Percentiles rank a stretch among this genome's conserved stretches.
Evolutionary conservation across 106 monocot genomes (phyloP).

Genomic region (Cymbidium sinense): DNA sequence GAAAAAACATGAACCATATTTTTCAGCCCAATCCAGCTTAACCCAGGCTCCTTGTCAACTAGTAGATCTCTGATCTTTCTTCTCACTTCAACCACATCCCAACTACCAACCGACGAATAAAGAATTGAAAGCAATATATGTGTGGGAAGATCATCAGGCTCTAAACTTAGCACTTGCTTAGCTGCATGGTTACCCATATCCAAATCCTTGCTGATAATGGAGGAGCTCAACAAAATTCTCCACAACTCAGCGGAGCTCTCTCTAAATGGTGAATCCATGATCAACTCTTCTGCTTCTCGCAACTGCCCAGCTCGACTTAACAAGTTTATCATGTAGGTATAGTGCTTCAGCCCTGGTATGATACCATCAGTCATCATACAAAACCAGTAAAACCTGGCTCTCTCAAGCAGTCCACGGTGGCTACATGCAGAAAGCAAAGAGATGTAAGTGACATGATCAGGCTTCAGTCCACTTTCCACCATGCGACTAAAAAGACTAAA

Average conservation of each 20-base stretch:
- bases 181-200: constrained; percentile 50
- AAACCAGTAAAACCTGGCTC: constrained; percentile 74
- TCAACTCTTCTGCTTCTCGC: constrained; percentile 63
- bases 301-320: constrained; percentile 57
- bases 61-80: constrained; percentile 61
- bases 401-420: constrained; percentile 64
- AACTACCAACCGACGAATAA: constrained; percentile 64
- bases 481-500: constrained; percentile 61
- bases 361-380: constrained; percentile 62
- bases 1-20: constrained; percentile 48
- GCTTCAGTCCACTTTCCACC: constrained; percentile 34
- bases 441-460: constrained; percentile 73
- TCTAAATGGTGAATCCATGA: constrained; percentile 47
- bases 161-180: constrained; percentile 32
- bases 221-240: constrained; percentile 75
- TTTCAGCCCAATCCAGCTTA: constrained; percentile 78
- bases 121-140: constrained; percentile 76
- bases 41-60: constrained; percentile 74
- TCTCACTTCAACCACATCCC: constrained; percentile 65
- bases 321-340: constrained; percentile 69
- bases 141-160: constrained; percentile 62
- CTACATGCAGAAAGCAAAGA: constrained; percentile 77
- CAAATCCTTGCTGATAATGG: constrained; percentile 43
- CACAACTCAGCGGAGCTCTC: constrained; percentile 51
- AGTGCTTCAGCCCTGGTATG: constrained; percentile 63